Base-by-base conservation (phyloP, 2,329 filamentous ascomycete species). In the Nemania bipapillata region DNA sequence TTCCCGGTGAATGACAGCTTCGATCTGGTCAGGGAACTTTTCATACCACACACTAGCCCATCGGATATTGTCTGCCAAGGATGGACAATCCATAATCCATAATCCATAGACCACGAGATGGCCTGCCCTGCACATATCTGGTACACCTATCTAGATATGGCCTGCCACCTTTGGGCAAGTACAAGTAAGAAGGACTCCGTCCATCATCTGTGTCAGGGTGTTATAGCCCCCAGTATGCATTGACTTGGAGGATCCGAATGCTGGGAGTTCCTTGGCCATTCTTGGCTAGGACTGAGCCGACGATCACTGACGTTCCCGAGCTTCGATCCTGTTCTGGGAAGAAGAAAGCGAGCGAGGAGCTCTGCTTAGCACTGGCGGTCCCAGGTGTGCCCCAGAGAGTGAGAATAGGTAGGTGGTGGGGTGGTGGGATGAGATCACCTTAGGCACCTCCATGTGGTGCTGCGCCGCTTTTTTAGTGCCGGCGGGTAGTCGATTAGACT, bases 181-280 rank as follows among this genome's bases (percentile, higher is more conserved):
- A 9, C 9, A 32, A 9, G 30, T 32, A 32, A 9, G n/a, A 42
- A 17, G 17, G 5, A 20, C n/a, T 45, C 32, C 30, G 37, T 47
- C 28, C n/a, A n/a, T n/a, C n/a, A n/a, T n/a, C 20, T 24, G 28
- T 55, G 55, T 59, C 49, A 47, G 54, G 45, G 53, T 32, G 32
- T 35, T 20, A 20, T 45, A 20, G 30, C 28, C 28, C 28, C 53
- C 35, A 22, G 37, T 17, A n/a, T 22, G 63, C 63, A 63, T 69
- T 28, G 58, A 63, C 3, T 45, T 47, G 61, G 58, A 70, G 68
- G 68, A 70, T 68, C 52, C 17, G 9, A 57, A 68, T 70, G 64
- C 68, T 62, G 32, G 64, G 35, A 54, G 12, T 24, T 15, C 1
- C 4, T 49, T 54, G 35, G 45, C 62, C 30, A 58, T 49, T 58